Percentiles rank a stretch among this genome's conserved stretches.
These are phyloP conservation scores for Trichoderma asperelloides DNA, from an alignment of 495 filamentous ascomycete species.

Conservation along the genomic window DNA sequence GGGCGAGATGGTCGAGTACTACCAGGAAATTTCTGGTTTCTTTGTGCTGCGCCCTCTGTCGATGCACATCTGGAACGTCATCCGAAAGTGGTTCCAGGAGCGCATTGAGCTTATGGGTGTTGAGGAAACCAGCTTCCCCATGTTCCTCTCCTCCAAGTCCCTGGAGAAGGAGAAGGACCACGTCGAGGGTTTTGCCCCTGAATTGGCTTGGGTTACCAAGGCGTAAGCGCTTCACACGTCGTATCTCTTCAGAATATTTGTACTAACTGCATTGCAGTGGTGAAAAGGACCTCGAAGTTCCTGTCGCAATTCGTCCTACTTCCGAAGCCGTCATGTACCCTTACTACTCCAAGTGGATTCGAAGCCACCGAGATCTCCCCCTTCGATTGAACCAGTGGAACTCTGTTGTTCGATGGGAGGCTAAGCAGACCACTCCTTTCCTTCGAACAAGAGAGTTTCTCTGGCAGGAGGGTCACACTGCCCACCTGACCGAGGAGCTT, in stretches of 20 bases:
- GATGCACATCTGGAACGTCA: slow-evolving; percentile 87
- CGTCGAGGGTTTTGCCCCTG: slow-evolving; percentile 93
- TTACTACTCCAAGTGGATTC: slow-evolving; percentile 95
- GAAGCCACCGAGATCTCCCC: slow-evolving; percentile 86
- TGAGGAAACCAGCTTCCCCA: slow-evolving; percentile 89
- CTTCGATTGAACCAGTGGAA: slow-evolving; percentile 96
- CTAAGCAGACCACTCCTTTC: slow-evolving; percentile 95
- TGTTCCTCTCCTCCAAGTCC: slow-evolving; percentile 86
- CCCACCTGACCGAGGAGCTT: slow-evolving; percentile 69
- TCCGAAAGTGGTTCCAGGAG: slow-evolving; percentile 80
- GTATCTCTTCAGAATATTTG: background rate
- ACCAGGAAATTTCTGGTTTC: slow-evolving; percentile 77
- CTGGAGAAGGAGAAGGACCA: slow-evolving; percentile 93
- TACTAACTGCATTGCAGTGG: slow-evolving; percentile 40
- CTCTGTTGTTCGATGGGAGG: slow-evolving; percentile 95
- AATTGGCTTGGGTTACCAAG: slow-evolving; percentile 97
- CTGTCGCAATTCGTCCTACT: slow-evolving; percentile 91
- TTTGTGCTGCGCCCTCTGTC: slow-evolving; percentile 85
- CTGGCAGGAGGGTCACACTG: slow-evolving; percentile 98
- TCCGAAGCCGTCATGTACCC: slow-evolving; percentile 92
- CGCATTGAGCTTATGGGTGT: slow-evolving; percentile 84
- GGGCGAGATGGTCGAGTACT: slow-evolving; percentile 78
- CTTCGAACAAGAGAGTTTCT: slow-evolving; percentile 87
- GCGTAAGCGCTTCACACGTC: slow-evolving; percentile 48
- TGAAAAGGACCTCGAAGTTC: slow-evolving; percentile 83